A percentile compares a stretch with the other conserved stretches of the same genome.
phyloP scores from a whole-genome alignment of 768 basidiomycete genomes.

The Mycena amicta region DNA sequence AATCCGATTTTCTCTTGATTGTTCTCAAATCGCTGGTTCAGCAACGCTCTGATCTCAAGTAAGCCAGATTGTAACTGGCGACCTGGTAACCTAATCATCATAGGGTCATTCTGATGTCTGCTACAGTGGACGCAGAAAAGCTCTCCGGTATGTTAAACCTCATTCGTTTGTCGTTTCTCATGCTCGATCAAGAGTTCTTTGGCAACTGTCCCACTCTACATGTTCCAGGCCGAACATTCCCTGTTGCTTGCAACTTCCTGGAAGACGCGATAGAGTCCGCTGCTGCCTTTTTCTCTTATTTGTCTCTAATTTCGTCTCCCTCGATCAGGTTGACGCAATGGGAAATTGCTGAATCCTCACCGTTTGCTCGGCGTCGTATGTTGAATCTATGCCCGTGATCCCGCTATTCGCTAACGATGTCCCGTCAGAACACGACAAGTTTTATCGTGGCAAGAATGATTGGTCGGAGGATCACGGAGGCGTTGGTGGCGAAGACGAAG shows the following conservation, averaged over 20 bases:
- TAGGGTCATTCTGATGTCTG: slow-evolving; percentile 95
- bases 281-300: neutral
- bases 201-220: slow-evolving; percentile 82
- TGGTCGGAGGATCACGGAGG: slow-evolving; percentile 74
- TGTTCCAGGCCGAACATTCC: slow-evolving; percentile 94
- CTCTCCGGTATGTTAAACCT: slow-evolving; percentile 49
- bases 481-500: slow-evolving; percentile 62
- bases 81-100: slow-evolving; percentile 5
- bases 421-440: slow-evolving; percentile 61
- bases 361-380: slow-evolving; percentile 72
- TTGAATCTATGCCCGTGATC: neutral
- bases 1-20: slow-evolving; percentile 95
- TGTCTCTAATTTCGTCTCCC: neutral
- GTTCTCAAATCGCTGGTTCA: slow-evolving; percentile 83
- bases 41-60: slow-evolving; percentile 86
- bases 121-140: slow-evolving; percentile 91
- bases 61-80: slow-evolving; percentile 19
- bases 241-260: slow-evolving; percentile 81
- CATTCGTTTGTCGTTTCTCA: neutral
- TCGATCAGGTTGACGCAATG: slow-evolving; percentile 51
- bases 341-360: slow-evolving; percentile 78
- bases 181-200: slow-evolving; percentile 55
- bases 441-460: slow-evolving; percentile 65
- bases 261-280: slow-evolving; percentile 86
- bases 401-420: neutral